These are phyloP conservation scores for Euphorbia celastroides DNA, from an alignment of 441 rosid species.

Conservation along the genomic window DNA sequence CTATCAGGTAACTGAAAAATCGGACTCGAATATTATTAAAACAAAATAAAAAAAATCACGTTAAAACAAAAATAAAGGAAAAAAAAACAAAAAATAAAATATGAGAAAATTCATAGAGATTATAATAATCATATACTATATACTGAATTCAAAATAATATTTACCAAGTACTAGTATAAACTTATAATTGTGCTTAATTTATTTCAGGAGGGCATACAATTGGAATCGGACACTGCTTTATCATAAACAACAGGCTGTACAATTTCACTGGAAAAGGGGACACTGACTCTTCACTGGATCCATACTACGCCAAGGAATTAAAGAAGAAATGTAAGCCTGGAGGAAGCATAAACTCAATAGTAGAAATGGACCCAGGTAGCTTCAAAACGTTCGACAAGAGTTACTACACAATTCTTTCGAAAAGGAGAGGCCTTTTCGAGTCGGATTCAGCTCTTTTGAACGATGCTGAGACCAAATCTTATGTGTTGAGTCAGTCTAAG, in stretches of 20 bases:
- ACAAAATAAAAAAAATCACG: neutral
- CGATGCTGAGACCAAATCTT: neutral
- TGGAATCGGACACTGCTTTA: conserved; percentile 26
- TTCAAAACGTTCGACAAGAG: neutral
- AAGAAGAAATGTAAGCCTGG: conserved; percentile 11
- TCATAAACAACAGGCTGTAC: conserved; percentile 9
- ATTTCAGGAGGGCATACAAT: conserved; percentile 55
- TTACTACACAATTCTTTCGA: conserved; percentile 6
- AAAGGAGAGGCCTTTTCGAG: conserved; percentile 8
- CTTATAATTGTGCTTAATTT: neutral
- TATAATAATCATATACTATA: no score
- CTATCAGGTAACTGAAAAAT: conserved; percentile 39
- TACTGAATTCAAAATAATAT: neutral
- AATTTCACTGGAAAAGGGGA: conserved; percentile 17
- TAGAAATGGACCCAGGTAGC: conserved; percentile 14
- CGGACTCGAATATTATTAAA: neutral
- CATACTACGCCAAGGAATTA: neutral
- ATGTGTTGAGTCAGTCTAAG: neutral
- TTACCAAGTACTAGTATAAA: neutral
- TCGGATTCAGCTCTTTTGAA: conserved; percentile 17
- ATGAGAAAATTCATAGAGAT: no score
- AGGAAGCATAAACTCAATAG: neutral
- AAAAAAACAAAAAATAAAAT: no score
- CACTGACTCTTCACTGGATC: conserved; percentile 14
- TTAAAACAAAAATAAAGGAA: no score